Evolutionary conservation across 345 rosid species (phyloP), one percentile per base, ranked within the genome.

Genomic region (Gossypium herbaceum): DNA sequence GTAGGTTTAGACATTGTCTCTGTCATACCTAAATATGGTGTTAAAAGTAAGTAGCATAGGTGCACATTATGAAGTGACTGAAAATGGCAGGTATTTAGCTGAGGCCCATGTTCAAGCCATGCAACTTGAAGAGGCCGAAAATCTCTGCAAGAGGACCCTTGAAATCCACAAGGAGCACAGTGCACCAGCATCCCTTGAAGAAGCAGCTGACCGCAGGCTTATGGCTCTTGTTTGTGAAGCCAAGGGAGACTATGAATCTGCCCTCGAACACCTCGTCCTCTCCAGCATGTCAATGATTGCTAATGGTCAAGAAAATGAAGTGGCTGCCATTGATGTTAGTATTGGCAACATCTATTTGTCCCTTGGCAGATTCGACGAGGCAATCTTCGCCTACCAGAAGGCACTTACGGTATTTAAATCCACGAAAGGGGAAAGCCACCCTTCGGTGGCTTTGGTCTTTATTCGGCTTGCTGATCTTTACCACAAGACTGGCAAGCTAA

Each of bases 251-350:
- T 84, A 83, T 54, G 89, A 86, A 65, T 72, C 85, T 54, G 86
- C 89, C 61, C 86, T 88, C 4, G 91, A 88, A 81, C 89, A 81
- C 67, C 85, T 82, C 61, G 89, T 85, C 52, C 86, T 85, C 12
- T 82, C 91, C 52, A 88, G 91, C 80, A 85, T 88, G 91, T 82
- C 89, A 71, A 88, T 83, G 89, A 82, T 83, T 34, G 87, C 91
- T 2, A 84, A 84, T 71, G 88, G 88, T 67, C 91, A 84, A 67
- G 89, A 84, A 20, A 81, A 65, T 12, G 89, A 84, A 81, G 89
- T 88, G 74, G 91, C 89, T 57, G 80, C 91, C 0, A 86, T 84
- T 51, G 89, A 88, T 80, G 82, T 84, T 72, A 81, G 89, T 82
- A 81, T 88, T 68, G 89, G 91, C 60, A 86, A 82, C 71, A 61